These are phyloP conservation scores for Ceratocystiopsis minuta DNA, from an alignment of 2,329 filamentous ascomycete genomes.

Conservation along the genomic window DNA sequence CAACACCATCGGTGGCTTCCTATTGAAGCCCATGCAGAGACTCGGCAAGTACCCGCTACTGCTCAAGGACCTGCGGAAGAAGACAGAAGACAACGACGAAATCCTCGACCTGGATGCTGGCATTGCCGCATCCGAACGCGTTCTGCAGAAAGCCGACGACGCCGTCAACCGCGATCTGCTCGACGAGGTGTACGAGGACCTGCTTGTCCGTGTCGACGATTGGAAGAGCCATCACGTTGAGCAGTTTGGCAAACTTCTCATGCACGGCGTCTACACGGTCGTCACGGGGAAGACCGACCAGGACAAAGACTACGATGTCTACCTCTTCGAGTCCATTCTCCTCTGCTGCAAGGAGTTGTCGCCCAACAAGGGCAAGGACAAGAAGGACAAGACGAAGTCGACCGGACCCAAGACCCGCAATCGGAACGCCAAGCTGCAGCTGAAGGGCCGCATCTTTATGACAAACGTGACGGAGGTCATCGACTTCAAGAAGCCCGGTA, in stretches of 20 bases:
- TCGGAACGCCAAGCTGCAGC: slow-evolving; percentile 66
- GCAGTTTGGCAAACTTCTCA: slow-evolving; percentile 73
- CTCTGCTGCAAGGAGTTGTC: slow-evolving; percentile 94
- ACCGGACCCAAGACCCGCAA: slow-evolving; percentile 37
- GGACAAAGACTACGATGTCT: slow-evolving; percentile 96
- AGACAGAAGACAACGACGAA: slow-evolving; percentile 54
- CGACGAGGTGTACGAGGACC: slow-evolving; percentile 64
- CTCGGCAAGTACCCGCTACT: slow-evolving; percentile 87
- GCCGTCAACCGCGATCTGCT: slow-evolving; percentile 79
- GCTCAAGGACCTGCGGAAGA: slow-evolving; percentile 73
- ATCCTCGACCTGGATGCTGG: slow-evolving; percentile 58
- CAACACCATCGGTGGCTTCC: slow-evolving; percentile 75
- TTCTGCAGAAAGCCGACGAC: slow-evolving; percentile 72
- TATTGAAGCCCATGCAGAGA: slow-evolving; percentile 92
- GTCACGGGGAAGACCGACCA: slow-evolving; percentile 77
- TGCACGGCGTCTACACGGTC: slow-evolving; percentile 83
- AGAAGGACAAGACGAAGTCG: slow-evolving; percentile 45
- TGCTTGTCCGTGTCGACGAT: slow-evolving; percentile 73
- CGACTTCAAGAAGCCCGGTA: slow-evolving; percentile 73
- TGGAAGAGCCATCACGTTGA: slow-evolving; percentile 91
- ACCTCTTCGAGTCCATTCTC: slow-evolving; percentile 87
- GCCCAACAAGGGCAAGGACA: slow-evolving; percentile 66
- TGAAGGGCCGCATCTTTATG: slow-evolving; percentile 98
- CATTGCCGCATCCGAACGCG: slow-evolving; percentile 64
- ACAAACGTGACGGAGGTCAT: slow-evolving; percentile 95